Conservation (phyloP, 2,329 filamentous ascomycete genomes). For the Pseudogymnoascus sp. region DNA sequence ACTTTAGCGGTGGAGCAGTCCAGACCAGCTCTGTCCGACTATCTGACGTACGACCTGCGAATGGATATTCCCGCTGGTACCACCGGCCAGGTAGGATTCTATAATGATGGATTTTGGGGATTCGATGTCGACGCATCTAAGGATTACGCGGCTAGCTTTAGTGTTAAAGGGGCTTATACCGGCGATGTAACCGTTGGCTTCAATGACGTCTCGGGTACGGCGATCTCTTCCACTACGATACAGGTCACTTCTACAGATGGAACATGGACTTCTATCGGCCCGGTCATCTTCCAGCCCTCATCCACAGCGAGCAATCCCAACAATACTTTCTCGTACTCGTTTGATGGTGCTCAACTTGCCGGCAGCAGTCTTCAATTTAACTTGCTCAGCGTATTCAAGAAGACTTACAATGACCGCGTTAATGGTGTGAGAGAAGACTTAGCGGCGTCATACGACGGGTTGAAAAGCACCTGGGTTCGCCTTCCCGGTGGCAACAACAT, state of each 20-base stretch:
- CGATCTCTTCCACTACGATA: background rate
- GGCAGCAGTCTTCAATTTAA: conserved; percentile 41
- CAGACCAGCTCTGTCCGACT: conserved; percentile 6
- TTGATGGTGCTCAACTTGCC: conserved; percentile 35
- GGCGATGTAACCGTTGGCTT: conserved; percentile 10
- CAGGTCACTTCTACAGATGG: background rate
- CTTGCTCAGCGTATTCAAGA: conserved; percentile 50
- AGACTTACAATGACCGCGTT: conserved; percentile 45
- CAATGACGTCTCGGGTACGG: background rate
- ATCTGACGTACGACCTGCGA: background rate
- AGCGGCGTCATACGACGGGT: conserved; percentile 40
- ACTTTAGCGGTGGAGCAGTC: conserved; percentile 14
- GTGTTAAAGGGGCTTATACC: conserved; percentile 15
- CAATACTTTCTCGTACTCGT: conserved; percentile 47
- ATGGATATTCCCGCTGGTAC: conserved; percentile 16
- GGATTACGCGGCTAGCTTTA: conserved; percentile 15
- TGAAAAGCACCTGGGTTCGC: conserved; percentile 48
- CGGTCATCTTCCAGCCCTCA: background rate
- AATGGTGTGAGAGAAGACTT: conserved; percentile 52
- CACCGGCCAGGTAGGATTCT: conserved; percentile 22
- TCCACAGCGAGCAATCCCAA: conserved; percentile 29
- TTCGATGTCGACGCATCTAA: conserved; percentile 20
- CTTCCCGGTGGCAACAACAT: conserved; percentile 59
- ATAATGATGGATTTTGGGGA: conserved; percentile 28
- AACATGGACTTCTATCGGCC: background rate